phyloP scores from a whole-genome alignment of 345 rosid species.

The Mallotus nudiflorus region DNA sequence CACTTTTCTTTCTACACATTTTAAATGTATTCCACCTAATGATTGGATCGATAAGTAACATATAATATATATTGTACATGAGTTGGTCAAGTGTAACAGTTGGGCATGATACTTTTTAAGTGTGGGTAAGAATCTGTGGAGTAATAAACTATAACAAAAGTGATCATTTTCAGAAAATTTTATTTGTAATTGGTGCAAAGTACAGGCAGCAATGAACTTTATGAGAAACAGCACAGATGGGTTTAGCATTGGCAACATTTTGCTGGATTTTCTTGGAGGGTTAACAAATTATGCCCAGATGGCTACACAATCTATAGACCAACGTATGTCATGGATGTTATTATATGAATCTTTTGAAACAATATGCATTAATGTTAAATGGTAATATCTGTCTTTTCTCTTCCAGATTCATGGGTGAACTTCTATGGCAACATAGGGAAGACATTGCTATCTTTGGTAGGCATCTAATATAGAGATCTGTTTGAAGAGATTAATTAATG shows the following conservation, averaged over 20 bases:
- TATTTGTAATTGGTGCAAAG: slow-evolving; percentile 5
- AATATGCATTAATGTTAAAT: not conserved
- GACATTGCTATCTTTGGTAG: slow-evolving; percentile 55
- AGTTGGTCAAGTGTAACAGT: no score
- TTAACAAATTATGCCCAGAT: slow-evolving; percentile 68
- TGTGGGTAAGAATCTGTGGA: no score
- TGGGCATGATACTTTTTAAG: no score
- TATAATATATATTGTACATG: no score
- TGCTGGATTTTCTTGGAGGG: slow-evolving; percentile 85
- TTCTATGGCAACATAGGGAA: slow-evolving; percentile 90
- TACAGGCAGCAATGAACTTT: slow-evolving; percentile 79
- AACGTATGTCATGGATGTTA: no score
- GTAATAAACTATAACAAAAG: not conserved
- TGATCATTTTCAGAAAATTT: not conserved
- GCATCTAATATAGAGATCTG: no score
- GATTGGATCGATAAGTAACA: no score
- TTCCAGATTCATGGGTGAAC: slow-evolving; percentile 87
- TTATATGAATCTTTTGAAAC: not conserved
- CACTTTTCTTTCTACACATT: no score
- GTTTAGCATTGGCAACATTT: slow-evolving; percentile 85
- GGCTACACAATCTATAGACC: slow-evolving; percentile 79
- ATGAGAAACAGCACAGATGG: slow-evolving; percentile 86
- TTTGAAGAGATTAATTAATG: no score
- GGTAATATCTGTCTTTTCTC: not conserved
- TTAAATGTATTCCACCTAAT: no score